A percentile compares a stretch with the other conserved stretches of the same genome.
Evolutionary conservation across 1,284 basidiomycete species (phyloP).

Genomic region (Malassezia psittaci): DNA sequence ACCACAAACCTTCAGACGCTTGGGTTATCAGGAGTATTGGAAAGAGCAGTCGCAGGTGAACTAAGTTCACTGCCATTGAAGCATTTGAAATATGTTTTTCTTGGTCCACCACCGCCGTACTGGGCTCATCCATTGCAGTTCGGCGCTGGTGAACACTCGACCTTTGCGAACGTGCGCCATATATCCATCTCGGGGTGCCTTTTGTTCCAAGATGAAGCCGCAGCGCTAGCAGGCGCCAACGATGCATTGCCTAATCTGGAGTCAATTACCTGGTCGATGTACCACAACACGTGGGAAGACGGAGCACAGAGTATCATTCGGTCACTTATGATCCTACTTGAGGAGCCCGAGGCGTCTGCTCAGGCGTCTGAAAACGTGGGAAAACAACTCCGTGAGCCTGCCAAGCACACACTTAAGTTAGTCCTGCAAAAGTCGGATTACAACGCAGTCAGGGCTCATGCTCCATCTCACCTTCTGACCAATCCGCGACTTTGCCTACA

Average conservation of each 20-base stretch:
- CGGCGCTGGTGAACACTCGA: background rate
- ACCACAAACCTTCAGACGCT: background rate
- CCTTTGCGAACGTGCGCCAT: background rate
- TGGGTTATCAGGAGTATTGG: constrained; percentile 8
- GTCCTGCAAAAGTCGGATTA: background rate
- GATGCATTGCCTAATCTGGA: constrained; percentile 7
- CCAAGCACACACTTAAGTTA: background rate
- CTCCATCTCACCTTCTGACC: background rate
- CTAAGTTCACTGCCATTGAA: background rate
- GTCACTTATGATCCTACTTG: constrained; percentile 5
- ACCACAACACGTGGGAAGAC: background rate
- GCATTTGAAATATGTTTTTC: background rate
- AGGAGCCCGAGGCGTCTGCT: background rate
- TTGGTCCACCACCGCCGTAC: constrained; percentile 9
- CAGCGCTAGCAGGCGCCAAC: constrained; percentile 1
- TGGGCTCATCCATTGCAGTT: constrained; percentile 6
- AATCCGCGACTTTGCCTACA: constrained; percentile 2
- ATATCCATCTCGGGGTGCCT: constrained; percentile 6
- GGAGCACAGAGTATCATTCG: background rate
- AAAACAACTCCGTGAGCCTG: background rate
- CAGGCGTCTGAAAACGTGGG: background rate
- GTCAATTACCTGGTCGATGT: constrained; percentile 3
- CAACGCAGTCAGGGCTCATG: background rate
- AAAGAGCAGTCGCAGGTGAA: constrained; percentile 4
- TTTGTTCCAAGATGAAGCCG: constrained; percentile 6